Base-by-base conservation (phyloP, 768 basidiomycete species). In the Lyophyllum shimeji region DNA sequence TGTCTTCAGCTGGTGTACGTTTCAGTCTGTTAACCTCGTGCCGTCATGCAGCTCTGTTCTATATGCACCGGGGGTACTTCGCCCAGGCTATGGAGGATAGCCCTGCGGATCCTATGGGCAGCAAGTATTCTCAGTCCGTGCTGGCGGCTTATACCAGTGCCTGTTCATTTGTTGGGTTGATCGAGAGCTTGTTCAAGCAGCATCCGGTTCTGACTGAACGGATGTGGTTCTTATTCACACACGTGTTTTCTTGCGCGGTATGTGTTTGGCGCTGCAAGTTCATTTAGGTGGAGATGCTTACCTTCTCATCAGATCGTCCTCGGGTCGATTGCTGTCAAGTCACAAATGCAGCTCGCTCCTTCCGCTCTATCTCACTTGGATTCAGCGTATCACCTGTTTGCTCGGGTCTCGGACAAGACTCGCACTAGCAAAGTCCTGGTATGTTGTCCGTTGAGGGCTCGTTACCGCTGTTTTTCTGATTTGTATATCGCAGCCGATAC, bases 21-120 rank as follows among this genome's bases (percentile, higher is more conserved):
- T 20, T 27, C 48, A 43, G 57, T 48, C 25, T 47, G 34, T 27
- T 27, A 33, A 18, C 53, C 20, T 15, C 50, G 48, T 39, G 44
- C 57, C 58, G 51, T 27, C 34, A 23, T 46, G 31, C 58, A 87
- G 86, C 82, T 12, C 67, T 87, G 25, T 86, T 89, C 63, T 88
- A 88, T 61, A 84, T 89, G 77, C 86, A 89, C 68, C 79, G 87
- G 46, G 86, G 85, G 6, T 89, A 85, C 74, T 89, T 89, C 63
- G 86, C 85, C 1, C 82, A 83, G 54, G 86, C 86, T 0, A 67
- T 89, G 53, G 84, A 85, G 62, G 86, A 87, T 57, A 78, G 68
- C 53, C 81, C 84, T 0, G 70, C 67, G 7, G 86, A 89, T 66
- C 85, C 86, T 4, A 82, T 88, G 72, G 82, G 84, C 3, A 85